A percentile compares a stretch with the other conserved stretches of the same genome.
phyloP scores from a whole-genome alignment of 768 basidiomycete species.

The Fomitopsis serialis region DNA sequence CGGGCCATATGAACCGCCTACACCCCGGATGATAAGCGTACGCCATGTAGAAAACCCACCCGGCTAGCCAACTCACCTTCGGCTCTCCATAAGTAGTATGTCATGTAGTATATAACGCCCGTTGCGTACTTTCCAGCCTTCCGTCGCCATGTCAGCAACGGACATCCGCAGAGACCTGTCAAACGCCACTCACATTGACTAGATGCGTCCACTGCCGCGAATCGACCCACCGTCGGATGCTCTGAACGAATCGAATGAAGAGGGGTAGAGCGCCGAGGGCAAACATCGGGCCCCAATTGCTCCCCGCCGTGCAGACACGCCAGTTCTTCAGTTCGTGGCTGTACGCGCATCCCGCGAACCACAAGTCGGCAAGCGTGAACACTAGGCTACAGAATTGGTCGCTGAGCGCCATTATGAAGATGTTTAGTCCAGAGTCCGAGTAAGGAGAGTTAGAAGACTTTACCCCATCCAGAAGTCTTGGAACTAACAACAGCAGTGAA shows the following conservation, averaged over 20 bases:
- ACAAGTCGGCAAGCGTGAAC: slow-evolving; percentile 71
- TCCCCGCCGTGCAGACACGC: slow-evolving; percentile 41
- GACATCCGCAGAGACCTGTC: no score
- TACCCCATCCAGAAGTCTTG: slow-evolving; percentile 89
- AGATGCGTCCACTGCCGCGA: slow-evolving; percentile 71
- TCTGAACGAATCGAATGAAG: slow-evolving; percentile 76
- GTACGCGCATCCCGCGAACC: slow-evolving; percentile 73
- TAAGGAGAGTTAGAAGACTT: slow-evolving; percentile 12
- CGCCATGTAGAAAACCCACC: no score
- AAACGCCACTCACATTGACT: slow-evolving; percentile 61
- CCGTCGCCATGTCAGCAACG: background rate
- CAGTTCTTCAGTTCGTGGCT: slow-evolving; percentile 46
- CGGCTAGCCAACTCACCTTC: slow-evolving; percentile 33
- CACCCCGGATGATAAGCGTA: background rate
- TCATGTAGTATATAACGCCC: slow-evolving; percentile 58
- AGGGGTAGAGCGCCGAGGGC: slow-evolving; percentile 63
- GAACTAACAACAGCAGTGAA: slow-evolving; percentile 43
- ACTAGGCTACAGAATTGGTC: slow-evolving; percentile 80
- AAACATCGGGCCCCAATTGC: slow-evolving; percentile 59
- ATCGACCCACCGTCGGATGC: slow-evolving; percentile 81
- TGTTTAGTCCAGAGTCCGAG: background rate
- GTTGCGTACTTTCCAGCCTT: slow-evolving; percentile 82
- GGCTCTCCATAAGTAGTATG: slow-evolving; percentile 78
- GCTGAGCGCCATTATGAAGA: no score
- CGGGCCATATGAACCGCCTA: slow-evolving; percentile 34